Evolutionary conservation across 2,329 filamentous ascomycete genomes (phyloP).

Genomic region (Fusarium coffeatum): DNA sequence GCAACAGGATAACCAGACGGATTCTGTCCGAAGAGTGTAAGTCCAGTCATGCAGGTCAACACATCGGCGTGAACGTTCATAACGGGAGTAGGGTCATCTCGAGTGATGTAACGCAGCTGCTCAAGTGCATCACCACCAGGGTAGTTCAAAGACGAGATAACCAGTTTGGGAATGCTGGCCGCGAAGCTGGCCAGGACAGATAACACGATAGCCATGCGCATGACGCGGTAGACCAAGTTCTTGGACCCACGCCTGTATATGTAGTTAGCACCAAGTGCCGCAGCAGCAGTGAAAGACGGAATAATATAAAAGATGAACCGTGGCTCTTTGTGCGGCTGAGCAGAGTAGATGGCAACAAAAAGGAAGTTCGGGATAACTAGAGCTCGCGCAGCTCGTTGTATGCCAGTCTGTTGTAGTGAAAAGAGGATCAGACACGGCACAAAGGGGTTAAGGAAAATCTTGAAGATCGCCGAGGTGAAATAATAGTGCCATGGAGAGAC

Average conservation of each 20-base stretch:
- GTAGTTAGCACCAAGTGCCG: conserved; percentile 78
- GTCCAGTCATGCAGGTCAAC: conserved; percentile 76
- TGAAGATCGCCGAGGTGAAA: conserved; percentile 82
- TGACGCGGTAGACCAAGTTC: conserved; percentile 64
- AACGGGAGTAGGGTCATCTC: conserved; percentile 36
- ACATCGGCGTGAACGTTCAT: conserved; percentile 72
- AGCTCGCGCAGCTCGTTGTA: conserved; percentile 56
- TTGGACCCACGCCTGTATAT: conserved; percentile 75
- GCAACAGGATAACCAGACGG: conserved; percentile 52
- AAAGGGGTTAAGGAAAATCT: conserved; percentile 84
- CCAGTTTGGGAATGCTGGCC: conserved; percentile 74
- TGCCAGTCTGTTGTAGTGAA: conserved; percentile 62
- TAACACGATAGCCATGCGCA: conserved; percentile 65
- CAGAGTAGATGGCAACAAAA: conserved; percentile 84
- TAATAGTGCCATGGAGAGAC: conserved; percentile 89
- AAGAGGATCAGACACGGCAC: conserved; percentile 66
- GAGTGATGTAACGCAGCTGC: conserved; percentile 58
- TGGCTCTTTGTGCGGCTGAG: conserved; percentile 95
- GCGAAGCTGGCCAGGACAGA: conserved; percentile 71
- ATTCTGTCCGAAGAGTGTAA: conserved; percentile 72
- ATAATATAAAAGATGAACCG: conserved; percentile 93
- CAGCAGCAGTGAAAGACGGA: conserved; percentile 81
- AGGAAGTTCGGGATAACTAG: conserved; percentile 74
- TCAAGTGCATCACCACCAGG: conserved; percentile 85
- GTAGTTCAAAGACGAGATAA: conserved; percentile 90